A percentile compares a stretch with the other conserved stretches of the same genome.
phyloP scores from a whole-genome alignment of 2,329 filamentous ascomycete species.

The Orbilia javanica region DNA sequence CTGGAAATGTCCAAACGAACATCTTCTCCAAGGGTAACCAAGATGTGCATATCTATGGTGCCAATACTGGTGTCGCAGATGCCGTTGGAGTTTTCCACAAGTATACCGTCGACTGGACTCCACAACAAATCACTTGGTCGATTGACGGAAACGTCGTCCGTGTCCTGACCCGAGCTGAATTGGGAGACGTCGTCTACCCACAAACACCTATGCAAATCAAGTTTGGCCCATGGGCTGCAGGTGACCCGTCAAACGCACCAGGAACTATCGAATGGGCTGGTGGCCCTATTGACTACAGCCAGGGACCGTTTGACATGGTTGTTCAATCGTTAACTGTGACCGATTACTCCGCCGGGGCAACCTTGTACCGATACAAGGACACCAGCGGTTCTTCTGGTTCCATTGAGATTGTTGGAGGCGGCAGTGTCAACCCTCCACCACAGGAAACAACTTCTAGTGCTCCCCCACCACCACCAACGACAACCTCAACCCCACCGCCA shows the following conservation, averaged over 20 bases:
- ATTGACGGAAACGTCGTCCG: constrained; percentile 85
- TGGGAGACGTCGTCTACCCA: constrained; percentile 72
- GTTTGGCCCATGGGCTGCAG: constrained; percentile 91
- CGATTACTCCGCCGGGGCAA: constrained; percentile 89
- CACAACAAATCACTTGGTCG: constrained; percentile 85
- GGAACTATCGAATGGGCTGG: constrained; percentile 92
- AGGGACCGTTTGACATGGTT: constrained; percentile 87
- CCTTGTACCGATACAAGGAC: constrained; percentile 84
- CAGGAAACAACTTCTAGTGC: constrained; percentile 14
- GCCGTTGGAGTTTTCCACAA: constrained; percentile 81
- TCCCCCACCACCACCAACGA: constrained; percentile 39
- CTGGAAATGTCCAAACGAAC: constrained; percentile 86
- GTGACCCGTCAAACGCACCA: constrained; percentile 80
- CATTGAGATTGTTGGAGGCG: constrained; percentile 82
- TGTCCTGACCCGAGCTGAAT: constrained; percentile 73
- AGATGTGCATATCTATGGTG: constrained; percentile 85
- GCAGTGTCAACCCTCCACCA: constrained; percentile 68
- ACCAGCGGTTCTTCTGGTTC: constrained; percentile 82
- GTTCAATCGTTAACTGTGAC: constrained; percentile 81
- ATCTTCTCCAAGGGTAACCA: constrained; percentile 96
- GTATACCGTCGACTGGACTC: constrained; percentile 92
- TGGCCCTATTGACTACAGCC: constrained; percentile 83
- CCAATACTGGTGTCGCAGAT: constrained; percentile 80
- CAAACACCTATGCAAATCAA: constrained; percentile 96
- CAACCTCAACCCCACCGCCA: constrained; percentile 29